Evolutionary conservation across 495 filamentous ascomycete genomes (phyloP), one percentile per base, ranked within the genome.

Genomic region (Aspergillus steynii): DNA sequence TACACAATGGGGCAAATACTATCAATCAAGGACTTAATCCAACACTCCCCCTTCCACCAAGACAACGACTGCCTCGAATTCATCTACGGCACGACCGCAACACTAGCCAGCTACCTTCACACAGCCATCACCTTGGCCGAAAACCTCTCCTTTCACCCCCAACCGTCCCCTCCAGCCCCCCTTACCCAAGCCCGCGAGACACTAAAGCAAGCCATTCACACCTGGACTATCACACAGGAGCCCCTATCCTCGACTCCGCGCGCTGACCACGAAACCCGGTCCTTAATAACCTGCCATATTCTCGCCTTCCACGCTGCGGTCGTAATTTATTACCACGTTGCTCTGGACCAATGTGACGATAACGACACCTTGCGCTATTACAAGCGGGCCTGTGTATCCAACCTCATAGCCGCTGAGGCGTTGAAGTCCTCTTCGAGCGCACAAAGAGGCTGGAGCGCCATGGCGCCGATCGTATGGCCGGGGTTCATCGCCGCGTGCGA

Each of bases 391-490:
- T 60, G 58, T 32, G 50, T 60, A 26, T 53, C 58, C 2, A 60
- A 54, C 34, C 58, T 60, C 50, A 49, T 60, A 34, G 58, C 50
- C 0, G 50, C 58, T 9, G 58, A 60, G 48, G 28, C 50, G 1
- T 50, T 60, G 0, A 60, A 60, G 26, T 34, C 32, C 4, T 34
- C 58, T 25, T 3, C 9, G 12, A 12, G 58, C 0, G 12, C 14
- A 5, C 58, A 31, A 9, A 54, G 15, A 14, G 27, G 50, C 0
- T 60, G 58, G 58, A 54, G 27, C 10, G 50, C 50, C 12, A 60
- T 60, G 58, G 58, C 58, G 10, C 58, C 58, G 0, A 60, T 60
- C 26, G 58, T 54, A 4, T 60, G 58, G 58, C 58, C 58, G 0
- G 58, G 58, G 9, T 60, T 60, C 8, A 60, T 60, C n/a, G 58